Percentiles rank a stretch among this genome's conserved stretches.
Conservation (phyloP, 2,329 filamentous ascomycete species). For the Fusarium sp. region DNA sequence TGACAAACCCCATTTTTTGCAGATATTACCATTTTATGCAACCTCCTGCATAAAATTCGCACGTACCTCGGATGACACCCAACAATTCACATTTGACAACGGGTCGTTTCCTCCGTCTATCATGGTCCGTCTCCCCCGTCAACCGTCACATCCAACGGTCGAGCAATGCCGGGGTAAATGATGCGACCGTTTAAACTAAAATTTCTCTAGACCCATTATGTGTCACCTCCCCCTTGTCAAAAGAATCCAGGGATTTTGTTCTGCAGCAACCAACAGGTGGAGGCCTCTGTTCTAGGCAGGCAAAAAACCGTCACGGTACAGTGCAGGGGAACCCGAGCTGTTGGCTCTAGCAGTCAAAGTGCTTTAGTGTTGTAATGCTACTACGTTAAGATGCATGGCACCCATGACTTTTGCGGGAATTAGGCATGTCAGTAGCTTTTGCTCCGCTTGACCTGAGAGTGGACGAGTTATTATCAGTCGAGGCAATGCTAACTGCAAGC, state of each 20-base stretch:
- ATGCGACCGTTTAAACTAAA: conserved; percentile 3
- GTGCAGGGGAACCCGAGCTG: conserved; percentile 3
- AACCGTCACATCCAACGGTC: not conserved
- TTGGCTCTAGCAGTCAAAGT: conserved; percentile 3
- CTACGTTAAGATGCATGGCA: not conserved
- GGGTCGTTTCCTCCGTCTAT: not conserved
- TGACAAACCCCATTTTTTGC: not conserved
- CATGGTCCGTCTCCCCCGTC: not conserved
- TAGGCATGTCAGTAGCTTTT: not conserved
- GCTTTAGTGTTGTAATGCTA: not conserved
- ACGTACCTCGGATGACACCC: not conserved
- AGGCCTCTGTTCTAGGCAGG: not conserved
- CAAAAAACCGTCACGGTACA: not conserved
- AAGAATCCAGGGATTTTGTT: not conserved
- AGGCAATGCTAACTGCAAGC: not conserved
- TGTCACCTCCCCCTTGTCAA: not conserved
- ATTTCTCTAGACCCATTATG: not conserved
- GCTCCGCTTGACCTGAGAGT: not conserved
- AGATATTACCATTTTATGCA: not conserved
- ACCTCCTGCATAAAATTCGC: not conserved
- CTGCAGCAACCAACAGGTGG: not conserved
- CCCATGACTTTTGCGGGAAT: conserved; percentile 8
- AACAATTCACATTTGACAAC: not conserved
- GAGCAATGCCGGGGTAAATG: not conserved
- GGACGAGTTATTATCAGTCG: not conserved